These are phyloP conservation scores for Cadophora luteo-olivacea DNA, from an alignment of 2,329 filamentous ascomycete species.

Conservation along the genomic window DNA sequence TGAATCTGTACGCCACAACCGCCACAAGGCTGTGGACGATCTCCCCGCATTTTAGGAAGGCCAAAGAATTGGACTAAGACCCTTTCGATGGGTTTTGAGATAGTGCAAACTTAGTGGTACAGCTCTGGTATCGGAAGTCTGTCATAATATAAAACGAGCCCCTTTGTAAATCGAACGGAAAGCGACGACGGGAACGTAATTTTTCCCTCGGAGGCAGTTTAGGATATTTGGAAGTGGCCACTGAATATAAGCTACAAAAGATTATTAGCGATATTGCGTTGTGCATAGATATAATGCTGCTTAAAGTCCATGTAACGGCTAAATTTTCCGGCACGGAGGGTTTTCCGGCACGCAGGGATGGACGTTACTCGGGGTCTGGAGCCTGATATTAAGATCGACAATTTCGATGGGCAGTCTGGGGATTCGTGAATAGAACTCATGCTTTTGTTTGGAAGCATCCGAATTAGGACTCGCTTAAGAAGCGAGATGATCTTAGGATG, in stretches of 20 bases:
- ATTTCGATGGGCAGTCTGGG: too few species aligned
- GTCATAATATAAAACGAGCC: background rate
- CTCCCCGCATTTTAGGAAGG: background rate
- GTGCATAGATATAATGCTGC: background rate
- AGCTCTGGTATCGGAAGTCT: background rate
- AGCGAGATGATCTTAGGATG: too few species aligned
- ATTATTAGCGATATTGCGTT: background rate
- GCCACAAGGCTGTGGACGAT: background rate
- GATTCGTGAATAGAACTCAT: too few species aligned
- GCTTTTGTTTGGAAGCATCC: too few species aligned
- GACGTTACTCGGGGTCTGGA: too few species aligned
- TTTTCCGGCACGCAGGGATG: conserved; percentile 8
- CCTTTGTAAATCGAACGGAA: background rate
- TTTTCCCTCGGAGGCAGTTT: background rate
- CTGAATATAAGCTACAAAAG: background rate
- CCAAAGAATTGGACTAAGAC: background rate
- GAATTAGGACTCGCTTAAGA: too few species aligned
- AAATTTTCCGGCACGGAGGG: conserved; percentile 8
- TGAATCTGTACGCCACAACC: too few species aligned
- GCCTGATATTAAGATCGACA: too few species aligned
- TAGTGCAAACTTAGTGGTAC: background rate
- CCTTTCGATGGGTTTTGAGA: background rate
- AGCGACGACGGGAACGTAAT: background rate
- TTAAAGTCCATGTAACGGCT: conserved; percentile 1
- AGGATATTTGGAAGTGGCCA: background rate